Percentiles rank a stretch among this genome's conserved stretches.
phyloP scores from a whole-genome alignment of 208 protist genomes.

The Acanthamoeba polyphaga region DNA sequence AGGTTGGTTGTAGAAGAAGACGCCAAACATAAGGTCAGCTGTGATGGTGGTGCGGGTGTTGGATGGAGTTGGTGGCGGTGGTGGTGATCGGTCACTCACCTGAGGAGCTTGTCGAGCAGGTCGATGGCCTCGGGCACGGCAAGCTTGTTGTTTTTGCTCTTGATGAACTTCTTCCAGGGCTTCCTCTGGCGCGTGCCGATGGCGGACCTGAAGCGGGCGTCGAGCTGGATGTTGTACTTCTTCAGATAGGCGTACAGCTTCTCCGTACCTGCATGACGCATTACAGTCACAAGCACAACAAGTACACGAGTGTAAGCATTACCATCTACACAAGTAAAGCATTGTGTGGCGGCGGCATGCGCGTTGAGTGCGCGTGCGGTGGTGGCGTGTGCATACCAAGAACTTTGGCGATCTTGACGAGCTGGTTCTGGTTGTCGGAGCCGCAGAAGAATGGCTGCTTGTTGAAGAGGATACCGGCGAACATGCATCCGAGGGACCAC shows the following conservation, averaged over 20 bases:
- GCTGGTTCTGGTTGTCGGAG: slow-evolving; percentile 98
- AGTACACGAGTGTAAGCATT: too few relatives aligned
- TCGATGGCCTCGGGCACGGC: slow-evolving; percentile 97
- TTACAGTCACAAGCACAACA: not conserved
- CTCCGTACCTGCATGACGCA: slow-evolving; percentile 79
- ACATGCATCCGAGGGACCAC: slow-evolving; percentile 99
- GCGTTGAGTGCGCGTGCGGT: too few relatives aligned
- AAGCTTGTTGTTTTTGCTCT: slow-evolving; percentile 96
- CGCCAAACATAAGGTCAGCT: not conserved
- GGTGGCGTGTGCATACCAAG: slow-evolving; percentile 91
- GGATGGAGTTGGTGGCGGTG: too few relatives aligned
- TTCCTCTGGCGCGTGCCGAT: slow-evolving; percentile 76
- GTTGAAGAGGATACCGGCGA: slow-evolving; percentile 98
- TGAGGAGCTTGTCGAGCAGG: slow-evolving; percentile 98
- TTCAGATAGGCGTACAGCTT: slow-evolving; percentile 94
- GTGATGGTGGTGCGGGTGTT: too few relatives aligned
- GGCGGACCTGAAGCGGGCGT: slow-evolving; percentile 45
- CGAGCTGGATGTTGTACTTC: slow-evolving; percentile 94
- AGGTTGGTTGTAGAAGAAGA: not conserved
- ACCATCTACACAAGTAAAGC: too few relatives aligned
- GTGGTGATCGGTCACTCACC: slow-evolving; percentile 82
- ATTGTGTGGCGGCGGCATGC: too few relatives aligned
- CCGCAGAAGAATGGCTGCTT: slow-evolving; percentile 99
- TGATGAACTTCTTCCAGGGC: slow-evolving; percentile 82
- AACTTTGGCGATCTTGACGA: slow-evolving; percentile 94